Base-by-base conservation (phyloP, 352 stramenopile species). In the Globisporangium carolinianum region DNA sequence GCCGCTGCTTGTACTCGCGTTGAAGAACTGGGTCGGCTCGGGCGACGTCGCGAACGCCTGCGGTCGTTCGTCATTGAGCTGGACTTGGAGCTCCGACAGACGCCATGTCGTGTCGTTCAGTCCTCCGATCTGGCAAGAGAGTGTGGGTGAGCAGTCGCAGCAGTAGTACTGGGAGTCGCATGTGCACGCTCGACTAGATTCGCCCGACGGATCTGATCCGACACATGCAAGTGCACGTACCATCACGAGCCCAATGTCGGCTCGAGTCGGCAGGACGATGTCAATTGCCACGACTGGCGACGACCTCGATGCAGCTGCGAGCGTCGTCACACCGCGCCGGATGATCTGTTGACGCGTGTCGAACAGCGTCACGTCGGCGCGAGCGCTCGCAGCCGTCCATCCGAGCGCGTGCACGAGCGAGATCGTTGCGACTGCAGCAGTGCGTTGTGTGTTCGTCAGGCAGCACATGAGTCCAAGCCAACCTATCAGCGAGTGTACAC, bases 11-110 rank as follows among this genome's bases (percentile, higher is more conserved):
- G n/a, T 15, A 24, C 41, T 59, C 6, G 47, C 38, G 41, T 51
- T 48, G 62, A 35, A 10, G 24, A 71, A 70, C 9, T 49, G 52
- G 7, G 61, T 58, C 5, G 46, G 46, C 38, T 43, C 51, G 17
- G 67, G 47, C 12, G 67, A 57, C 11, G 60, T 45, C 38, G 55
- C 41, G 18, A 66, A 58, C 18, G 68, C 36, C 7, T 32, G 63
- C 24, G 52, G 48, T 0, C 35, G 8, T 9, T 73, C 58, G 38
- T 65, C 57, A n/a, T 75, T 75, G 37, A 75, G 51, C n/a, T 54
- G 51, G 5, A 65, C 60, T 50, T 78, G 70, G 12, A 75, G 36
- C 58, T 75, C 70, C 0, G 62, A 73, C 11, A 78, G 57, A 18
- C 53, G 55, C 51, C 69, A 65, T 8, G 58, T 55, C 6, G 57